A percentile compares a stretch with the other conserved stretches of the same genome.
Evolutionary conservation across 208 protist genomes (phyloP).

Genomic region (Trypanosoma melophagium): DNA sequence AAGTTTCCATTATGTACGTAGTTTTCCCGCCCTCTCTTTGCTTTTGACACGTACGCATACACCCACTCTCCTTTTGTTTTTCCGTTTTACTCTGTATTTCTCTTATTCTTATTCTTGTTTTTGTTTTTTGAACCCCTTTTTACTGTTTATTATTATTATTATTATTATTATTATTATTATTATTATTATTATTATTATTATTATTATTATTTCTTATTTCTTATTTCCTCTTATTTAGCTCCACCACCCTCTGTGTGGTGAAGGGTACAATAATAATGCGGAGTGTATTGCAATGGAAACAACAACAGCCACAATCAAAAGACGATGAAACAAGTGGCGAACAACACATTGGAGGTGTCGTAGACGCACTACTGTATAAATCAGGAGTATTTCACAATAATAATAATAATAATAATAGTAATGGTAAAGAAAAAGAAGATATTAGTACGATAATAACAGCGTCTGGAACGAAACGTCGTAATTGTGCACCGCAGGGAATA

Average conservation of each 20-base stretch:
- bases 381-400: not conserved
- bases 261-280: too few species aligned
- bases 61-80: too few species aligned
- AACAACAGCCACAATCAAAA: too few species aligned
- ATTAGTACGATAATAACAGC: not conserved
- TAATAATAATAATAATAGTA: not conserved
- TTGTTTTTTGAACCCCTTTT: too few species aligned
- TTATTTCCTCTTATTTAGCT: conserved; percentile 9
- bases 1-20: too few species aligned
- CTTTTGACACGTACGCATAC: too few species aligned
- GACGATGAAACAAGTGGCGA: not conserved
- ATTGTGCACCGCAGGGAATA: conserved; percentile 8
- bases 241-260: too few species aligned
- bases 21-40: too few species aligned
- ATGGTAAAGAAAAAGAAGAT: not conserved
- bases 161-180: too few species aligned
- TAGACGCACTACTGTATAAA: conserved; percentile 16
- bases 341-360: conserved; percentile 2
- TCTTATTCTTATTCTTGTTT: too few species aligned
- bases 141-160: too few species aligned
- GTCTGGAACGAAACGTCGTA: not conserved
- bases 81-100: too few species aligned
- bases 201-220: conserved; percentile 2
- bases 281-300: conserved; percentile 6
- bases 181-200: conserved; percentile 13